Evolutionary conservation across 768 basidiomycete genomes (phyloP).

Genomic region (Leccinum arenicola): DNA sequence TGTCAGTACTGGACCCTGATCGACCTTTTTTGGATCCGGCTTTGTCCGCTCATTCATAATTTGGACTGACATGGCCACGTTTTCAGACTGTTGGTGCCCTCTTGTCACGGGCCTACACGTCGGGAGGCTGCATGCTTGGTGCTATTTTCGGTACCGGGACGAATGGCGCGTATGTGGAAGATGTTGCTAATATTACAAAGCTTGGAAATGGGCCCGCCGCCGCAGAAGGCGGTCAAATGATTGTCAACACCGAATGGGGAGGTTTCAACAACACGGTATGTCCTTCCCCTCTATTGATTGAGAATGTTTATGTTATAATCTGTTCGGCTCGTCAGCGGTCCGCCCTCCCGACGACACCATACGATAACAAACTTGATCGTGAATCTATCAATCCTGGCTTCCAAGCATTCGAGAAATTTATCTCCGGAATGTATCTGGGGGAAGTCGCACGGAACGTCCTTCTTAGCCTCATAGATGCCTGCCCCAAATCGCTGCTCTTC

Average conservation of each 20-base stretch:
- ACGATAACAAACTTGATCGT: constrained; percentile 90
- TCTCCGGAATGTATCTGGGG: constrained; percentile 99
- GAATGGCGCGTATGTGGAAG: constrained; percentile 96
- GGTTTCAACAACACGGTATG: constrained; percentile 91
- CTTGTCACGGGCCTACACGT: constrained; percentile 89
- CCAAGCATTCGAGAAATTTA: constrained; percentile 97
- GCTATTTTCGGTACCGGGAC: constrained; percentile 98
- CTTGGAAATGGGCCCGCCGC: constrained; percentile 62
- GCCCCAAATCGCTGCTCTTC: constrained; percentile 73
- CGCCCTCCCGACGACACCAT: constrained; percentile 83
- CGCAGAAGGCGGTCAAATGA: constrained; percentile 73
- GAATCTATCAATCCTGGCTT: constrained; percentile 89
- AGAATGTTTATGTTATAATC: background rate
- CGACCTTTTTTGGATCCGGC: background rate
- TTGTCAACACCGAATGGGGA: constrained; percentile 98
- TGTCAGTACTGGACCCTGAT: constrained; percentile 53
- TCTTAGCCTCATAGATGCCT: constrained; percentile 75
- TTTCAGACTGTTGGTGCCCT: constrained; percentile 91
- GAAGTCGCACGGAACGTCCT: constrained; percentile 88
- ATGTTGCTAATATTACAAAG: constrained; percentile 81
- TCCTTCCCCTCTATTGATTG: constrained; percentile 8
- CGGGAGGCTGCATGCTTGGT: constrained; percentile 84
- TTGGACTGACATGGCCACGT: constrained; percentile 7
- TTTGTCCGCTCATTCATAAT: background rate
- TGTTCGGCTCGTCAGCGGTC: constrained; percentile 51